Conservation (phyloP, 495 filamentous ascomycete species). For the Aspergillus kassunensis region DNA sequence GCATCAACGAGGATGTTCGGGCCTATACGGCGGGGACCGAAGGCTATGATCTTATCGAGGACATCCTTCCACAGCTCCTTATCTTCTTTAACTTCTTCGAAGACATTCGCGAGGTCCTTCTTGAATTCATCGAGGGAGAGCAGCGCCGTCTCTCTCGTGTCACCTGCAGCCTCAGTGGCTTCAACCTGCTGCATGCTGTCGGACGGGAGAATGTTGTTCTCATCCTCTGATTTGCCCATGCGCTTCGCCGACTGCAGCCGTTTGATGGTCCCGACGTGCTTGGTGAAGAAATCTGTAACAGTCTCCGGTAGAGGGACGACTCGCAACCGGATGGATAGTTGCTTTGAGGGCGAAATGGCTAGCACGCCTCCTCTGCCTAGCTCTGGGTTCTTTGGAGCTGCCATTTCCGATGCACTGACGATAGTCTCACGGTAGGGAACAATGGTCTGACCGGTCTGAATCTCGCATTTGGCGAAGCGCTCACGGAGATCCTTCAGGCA, state of each 20-base stretch:
- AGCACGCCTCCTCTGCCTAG: conserved; percentile 81
- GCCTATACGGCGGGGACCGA: conserved; percentile 80
- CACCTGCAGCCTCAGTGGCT: conserved; percentile 39
- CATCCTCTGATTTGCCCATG: conserved; percentile 34
- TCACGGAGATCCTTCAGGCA: conserved; percentile 93
- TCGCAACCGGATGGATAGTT: conserved; percentile 72
- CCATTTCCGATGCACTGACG: conserved; percentile 82
- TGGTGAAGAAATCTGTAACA: conserved; percentile 81
- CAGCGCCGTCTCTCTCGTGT: conserved; percentile 47
- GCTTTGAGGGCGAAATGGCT: conserved; percentile 74
- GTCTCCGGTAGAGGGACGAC: conserved; percentile 72
- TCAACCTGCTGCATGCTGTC: conserved; percentile 29
- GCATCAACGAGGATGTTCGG: conserved; percentile 88
- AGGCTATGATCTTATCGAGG: conserved; percentile 79
- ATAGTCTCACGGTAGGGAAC: conserved; percentile 96
- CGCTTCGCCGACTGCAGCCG: conserved; percentile 67
- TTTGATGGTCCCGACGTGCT: conserved; percentile 75
- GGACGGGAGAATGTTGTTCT: conserved; percentile 26
- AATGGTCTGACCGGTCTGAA: conserved; percentile 89
- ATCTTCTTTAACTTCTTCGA: conserved; percentile 58
- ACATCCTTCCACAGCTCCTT: conserved; percentile 72
- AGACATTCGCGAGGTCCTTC: conserved; percentile 59
- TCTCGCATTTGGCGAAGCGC: conserved; percentile 90
- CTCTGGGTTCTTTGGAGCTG: conserved; percentile 77
- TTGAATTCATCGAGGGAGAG: conserved; percentile 73